Evolutionary conservation across 2,329 filamentous ascomycete species (phyloP).

Genomic region (Zymoseptoria pseudotritici): DNA sequence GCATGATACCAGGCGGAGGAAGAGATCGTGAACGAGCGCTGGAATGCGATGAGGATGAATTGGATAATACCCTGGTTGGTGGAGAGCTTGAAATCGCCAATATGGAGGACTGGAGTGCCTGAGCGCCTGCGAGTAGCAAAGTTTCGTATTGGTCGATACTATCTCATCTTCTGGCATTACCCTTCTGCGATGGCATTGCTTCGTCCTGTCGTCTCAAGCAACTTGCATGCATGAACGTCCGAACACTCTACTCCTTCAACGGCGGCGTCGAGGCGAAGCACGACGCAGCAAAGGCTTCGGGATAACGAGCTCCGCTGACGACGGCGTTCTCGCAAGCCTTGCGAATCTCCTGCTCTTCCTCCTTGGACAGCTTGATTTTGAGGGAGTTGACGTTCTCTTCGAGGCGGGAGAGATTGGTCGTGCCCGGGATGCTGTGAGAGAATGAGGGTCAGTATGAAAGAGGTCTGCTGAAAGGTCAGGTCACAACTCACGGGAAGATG

Average conservation of each 20-base stretch:
- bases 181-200: no score
- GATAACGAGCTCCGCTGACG: slow-evolving; percentile 33
- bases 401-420: slow-evolving; percentile 40
- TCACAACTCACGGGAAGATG: slow-evolving; percentile 42
- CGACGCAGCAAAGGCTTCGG: slow-evolving; percentile 27
- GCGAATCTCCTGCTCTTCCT: slow-evolving; percentile 33
- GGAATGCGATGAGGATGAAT: background rate
- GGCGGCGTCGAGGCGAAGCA: slow-evolving; percentile 36
- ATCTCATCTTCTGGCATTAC: no score
- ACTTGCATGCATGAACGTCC: background rate
- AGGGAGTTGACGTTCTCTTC: slow-evolving; percentile 38
- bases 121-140: no score
- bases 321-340: slow-evolving; percentile 29
- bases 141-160: no score
- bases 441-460: slow-evolving; percentile 1
- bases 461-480: slow-evolving; percentile 31
- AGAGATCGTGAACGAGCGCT: background rate
- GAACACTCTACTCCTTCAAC: slow-evolving; percentile 5
- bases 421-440: slow-evolving; percentile 38
- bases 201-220: no score
- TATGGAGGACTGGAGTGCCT: background rate
- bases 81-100: background rate
- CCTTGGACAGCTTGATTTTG: slow-evolving; percentile 29
- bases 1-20: background rate
- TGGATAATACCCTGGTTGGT: background rate